Evolutionary conservation across 2,329 filamentous ascomycete genomes (phyloP), one percentile per base, ranked within the genome.

Genomic region (Biscogniauxia mediterranea): DNA sequence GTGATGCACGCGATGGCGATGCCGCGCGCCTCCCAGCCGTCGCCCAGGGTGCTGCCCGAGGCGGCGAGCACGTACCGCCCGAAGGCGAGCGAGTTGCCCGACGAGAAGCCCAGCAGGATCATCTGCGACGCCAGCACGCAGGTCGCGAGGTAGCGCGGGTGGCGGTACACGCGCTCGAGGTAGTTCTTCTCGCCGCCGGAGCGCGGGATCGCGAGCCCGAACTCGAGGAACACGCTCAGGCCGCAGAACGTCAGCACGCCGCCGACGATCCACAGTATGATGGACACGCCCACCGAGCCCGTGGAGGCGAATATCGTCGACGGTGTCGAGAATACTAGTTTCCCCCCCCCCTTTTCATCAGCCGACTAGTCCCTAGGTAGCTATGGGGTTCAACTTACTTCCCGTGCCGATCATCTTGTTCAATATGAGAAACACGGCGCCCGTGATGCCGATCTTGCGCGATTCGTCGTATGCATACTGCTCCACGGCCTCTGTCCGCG

Each of bases 181-280:
- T 89, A 89, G 71, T 87, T 86, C 78, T 89, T 89, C 64, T 88
- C 85, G 20, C 86, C 86, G 15, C 86, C 86, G 15, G 83, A 86
- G 42, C 82, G 78, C 2, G 86, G 86, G 42, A 88, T 86, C 3
- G 83, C 84, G 3, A 85, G 78, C 23, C 85, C 86, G 66, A 87
- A 88, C 68, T 88, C 86, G 55, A 89, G 80, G 70, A 84, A 88
- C 4, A 89, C 84, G 58, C 81, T 83, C 13, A 88, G 77, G 21
- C 85, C 85, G 64, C 79, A 81, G 66, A 85, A 85, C 2, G 85
- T 83, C 23, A 88, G 75, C 55, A 87, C 73, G 26, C 80, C 80
- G 19, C 80, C 79, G 11, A 73, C 64, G 17, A 74, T 62, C 73
- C 73, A 74, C 32, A 74, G 62, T 57, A 80, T 74, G 54, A 81